Evolutionary conservation across 2,329 filamentous ascomycete genomes (phyloP), one percentile per base, ranked within the genome.

Genomic region (Seiridium cupressi): DNA sequence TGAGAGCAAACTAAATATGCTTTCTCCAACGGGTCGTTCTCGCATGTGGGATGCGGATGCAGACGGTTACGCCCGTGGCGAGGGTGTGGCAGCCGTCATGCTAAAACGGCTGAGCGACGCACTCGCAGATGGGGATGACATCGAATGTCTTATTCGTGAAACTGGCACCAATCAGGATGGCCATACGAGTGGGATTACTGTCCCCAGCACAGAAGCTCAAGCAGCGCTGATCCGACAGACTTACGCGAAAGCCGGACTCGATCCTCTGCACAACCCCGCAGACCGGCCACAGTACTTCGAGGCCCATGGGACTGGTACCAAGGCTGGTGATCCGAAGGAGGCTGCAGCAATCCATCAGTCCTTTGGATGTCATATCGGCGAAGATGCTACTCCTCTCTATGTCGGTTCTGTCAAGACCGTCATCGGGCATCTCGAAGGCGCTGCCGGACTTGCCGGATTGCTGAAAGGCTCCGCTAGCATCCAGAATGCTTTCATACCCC

Each of bases 21-120:
- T 72, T 1, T 67, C 65, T 11, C 64, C 65, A 1, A 65, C 67
- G 32, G 67, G 69, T 3, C 62, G 58, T 38, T 75, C 63, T 31
- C 64, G 68, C n/a, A 66, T 64, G 13, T 78, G 73, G 58, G 78
- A 80, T 59, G 60, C 66, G 3, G 62, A 64, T 26, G 81, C 77
- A 0, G 75, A 82, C 58, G 84, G 83, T 0, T 86, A 84, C 60
- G 81, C 75, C 4, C 72, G 81, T 3, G 72, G 70, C 5, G 72
- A 74, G 53, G 80, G 78, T 9, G 66, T 74, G 13, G 74, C 66
- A 1, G 66, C 73, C 18, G 49, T 81, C 4, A 55, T 79, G 2
- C 59, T 81, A 2, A 81, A 81, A 65, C 69, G 46, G 7, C 54
- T 62, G 5, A 69, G 70, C 10, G 72, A 75, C 56, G 80, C 80